Evolutionary conservation across 2,329 filamentous ascomycete genomes (phyloP), one percentile per base, ranked within the genome.

Genomic region (Alternaria sp.): DNA sequence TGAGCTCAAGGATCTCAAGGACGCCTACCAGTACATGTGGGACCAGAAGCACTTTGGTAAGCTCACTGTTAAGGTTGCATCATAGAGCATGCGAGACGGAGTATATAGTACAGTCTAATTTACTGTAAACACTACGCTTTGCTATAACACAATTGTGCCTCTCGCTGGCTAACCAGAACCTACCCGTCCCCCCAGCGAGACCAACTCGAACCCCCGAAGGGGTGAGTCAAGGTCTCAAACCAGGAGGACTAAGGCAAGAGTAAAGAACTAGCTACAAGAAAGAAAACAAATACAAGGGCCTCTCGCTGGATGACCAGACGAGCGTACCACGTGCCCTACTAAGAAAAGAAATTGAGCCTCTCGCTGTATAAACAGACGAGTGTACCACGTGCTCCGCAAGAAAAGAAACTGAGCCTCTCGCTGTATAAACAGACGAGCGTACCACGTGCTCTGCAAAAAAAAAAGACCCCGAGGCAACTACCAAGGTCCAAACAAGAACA

Each of bases 21-120:
- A 86, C 20, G 85, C 84, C 0, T 86, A 85, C 68, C 71, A 82
- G 72, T 82, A 81, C 71, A 78, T 83, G 79, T 82, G 80, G 78
- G 80, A 83, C 47, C 84, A 86, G 76, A 84, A 83, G 69, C 78
- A 80, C 63, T 79, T 80, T 64, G 78, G 78, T 20, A 80, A 80
- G 72, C 67, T 80, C 18, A 69, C 66, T 11, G 66, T 79, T 55
- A 77, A 77, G 74, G 68, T 80, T 4, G 71, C 72, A 1, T 67
- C 71, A 26, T 67, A 59, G 37, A 18, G 23, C 18, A 30, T 30
- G 37, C 28, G 18, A 44, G 8, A 28, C 1, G 5, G 21, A 45
- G 49, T 30, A 37, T 47, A 51, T 51, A 37, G 18, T 10, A 37
- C 12, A 45, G 20, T 21, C 43, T 45, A 45, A 45, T 45, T 45